These are phyloP conservation scores for Leptographium lundbergii DNA, from an alignment of 2,329 filamentous ascomycete genomes.

Conservation along the genomic window DNA sequence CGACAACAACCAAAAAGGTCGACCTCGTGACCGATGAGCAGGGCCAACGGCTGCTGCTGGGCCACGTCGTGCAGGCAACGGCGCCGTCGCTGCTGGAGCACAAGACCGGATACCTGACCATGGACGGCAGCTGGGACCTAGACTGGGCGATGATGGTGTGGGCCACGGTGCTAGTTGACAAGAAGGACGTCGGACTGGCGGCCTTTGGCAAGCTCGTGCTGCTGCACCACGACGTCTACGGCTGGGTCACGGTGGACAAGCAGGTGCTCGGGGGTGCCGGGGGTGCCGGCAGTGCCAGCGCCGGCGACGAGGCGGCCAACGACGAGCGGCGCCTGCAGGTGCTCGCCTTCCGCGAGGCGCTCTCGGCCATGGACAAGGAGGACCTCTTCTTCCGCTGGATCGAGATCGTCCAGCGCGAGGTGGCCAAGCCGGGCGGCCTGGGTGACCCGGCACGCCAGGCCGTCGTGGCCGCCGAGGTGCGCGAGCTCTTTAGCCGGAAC, in stretches of 20 bases:
- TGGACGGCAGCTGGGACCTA: slow-evolving; percentile 76
- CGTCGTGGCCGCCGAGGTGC: slow-evolving; percentile 59
- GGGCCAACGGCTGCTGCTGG: slow-evolving; percentile 45
- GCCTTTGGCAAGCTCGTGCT: slow-evolving; percentile 61
- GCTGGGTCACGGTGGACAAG: slow-evolving; percentile 58
- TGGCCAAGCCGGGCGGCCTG: slow-evolving; percentile 66
- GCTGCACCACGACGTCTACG: slow-evolving; percentile 52
- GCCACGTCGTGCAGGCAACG: slow-evolving; percentile 55
- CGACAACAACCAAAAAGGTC: slow-evolving; percentile 27
- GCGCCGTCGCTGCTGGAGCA: slow-evolving; percentile 50
- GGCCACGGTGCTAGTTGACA: slow-evolving; percentile 57
- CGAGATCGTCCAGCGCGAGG: slow-evolving; percentile 82
- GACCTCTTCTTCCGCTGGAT: slow-evolving; percentile 86
- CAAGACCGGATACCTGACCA: slow-evolving; percentile 81
- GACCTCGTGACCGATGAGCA: slow-evolving; percentile 37
- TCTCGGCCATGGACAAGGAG: slow-evolving; percentile 70
- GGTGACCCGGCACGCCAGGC: slow-evolving; percentile 55
- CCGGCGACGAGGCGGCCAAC: slow-evolving; percentile 21
- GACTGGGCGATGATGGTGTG: slow-evolving; percentile 73
- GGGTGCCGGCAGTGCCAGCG: background rate
- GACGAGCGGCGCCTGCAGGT: slow-evolving; percentile 61
- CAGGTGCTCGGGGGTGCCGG: slow-evolving; percentile 22
- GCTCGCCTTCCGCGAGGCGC: slow-evolving; percentile 63
- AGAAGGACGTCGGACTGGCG: slow-evolving; percentile 45
- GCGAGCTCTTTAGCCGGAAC: slow-evolving; percentile 60